phyloP scores from a whole-genome alignment of 2,329 filamentous ascomycete genomes.

The Cyphellophora europaea region DNA sequence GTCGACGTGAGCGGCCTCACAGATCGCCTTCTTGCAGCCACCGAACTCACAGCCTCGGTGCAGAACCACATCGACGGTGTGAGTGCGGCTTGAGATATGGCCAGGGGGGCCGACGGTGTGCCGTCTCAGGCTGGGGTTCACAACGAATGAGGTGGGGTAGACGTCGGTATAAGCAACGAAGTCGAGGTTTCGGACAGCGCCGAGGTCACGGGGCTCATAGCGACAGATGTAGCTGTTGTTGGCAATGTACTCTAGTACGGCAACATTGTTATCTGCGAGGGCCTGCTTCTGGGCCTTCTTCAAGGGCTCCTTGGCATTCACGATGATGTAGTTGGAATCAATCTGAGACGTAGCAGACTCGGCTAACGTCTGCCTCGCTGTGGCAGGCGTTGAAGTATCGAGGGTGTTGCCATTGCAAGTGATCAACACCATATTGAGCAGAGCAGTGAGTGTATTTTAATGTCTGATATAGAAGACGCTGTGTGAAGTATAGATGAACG shows the following conservation, averaged over 20 bases:
- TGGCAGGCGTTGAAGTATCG: background rate
- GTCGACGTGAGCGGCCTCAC: constrained; percentile 1
- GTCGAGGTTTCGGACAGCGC: background rate
- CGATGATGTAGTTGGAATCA: constrained; percentile 2
- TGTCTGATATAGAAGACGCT: too few relatives aligned
- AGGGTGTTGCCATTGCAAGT: background rate
- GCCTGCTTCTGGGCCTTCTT: constrained; percentile 1
- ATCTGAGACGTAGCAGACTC: background rate
- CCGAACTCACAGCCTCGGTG: background rate
- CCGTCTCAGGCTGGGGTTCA: background rate
- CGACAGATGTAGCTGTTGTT: constrained; percentile 3
- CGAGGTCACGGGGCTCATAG: constrained; percentile 1
- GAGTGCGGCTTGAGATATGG: background rate
- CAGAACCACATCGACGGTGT: constrained; percentile 2
- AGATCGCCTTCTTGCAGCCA: background rate
- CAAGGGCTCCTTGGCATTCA: constrained; percentile 1
- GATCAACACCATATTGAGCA: background rate
- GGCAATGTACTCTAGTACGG: background rate
- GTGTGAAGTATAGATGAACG: too few relatives aligned
- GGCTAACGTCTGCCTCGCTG: background rate
- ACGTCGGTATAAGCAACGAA: constrained; percentile 1
- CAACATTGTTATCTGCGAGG: background rate
- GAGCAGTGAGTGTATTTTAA: too few relatives aligned
- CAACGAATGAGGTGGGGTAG: constrained; percentile 1
- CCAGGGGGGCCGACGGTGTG: background rate